These are phyloP conservation scores for Petrea volubilis DNA, from an alignment of 257 asterid species.

Conservation along the genomic window DNA sequence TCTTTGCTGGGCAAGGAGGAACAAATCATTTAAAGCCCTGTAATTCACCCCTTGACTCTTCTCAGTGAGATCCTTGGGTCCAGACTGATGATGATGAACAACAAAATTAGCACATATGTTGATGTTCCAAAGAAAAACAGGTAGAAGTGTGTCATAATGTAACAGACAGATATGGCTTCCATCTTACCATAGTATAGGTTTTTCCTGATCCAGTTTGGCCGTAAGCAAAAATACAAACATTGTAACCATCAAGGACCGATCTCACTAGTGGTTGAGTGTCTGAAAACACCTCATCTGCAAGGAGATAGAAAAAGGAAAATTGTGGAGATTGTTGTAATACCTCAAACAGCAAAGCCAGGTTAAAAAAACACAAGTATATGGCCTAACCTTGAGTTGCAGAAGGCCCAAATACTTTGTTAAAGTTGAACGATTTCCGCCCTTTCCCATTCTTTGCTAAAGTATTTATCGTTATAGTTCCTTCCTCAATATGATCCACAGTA, in stretches of 20 bases:
- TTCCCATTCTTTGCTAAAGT: slow-evolving; percentile 66
- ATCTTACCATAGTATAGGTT: slow-evolving; percentile 86
- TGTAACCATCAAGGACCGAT: slow-evolving; percentile 96
- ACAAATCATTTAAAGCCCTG: slow-evolving; percentile 85
- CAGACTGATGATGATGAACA: slow-evolving; percentile 58
- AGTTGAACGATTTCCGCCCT: slow-evolving; percentile 72
- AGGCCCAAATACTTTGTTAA: slow-evolving; percentile 94
- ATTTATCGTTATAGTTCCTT: slow-evolving; percentile 74
- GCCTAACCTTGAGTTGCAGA: slow-evolving; percentile 83
- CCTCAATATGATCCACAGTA: slow-evolving; percentile 82
- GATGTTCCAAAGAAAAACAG: slow-evolving; percentile 19
- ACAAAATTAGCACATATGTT: slow-evolving; percentile 15
- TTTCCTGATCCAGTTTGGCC: slow-evolving; percentile 99
- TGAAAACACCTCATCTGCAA: slow-evolving; percentile 83
- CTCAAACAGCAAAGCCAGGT: neutral
- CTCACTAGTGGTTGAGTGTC: slow-evolving; percentile 86
- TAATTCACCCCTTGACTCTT: slow-evolving; percentile 82
- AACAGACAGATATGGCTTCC: neutral
- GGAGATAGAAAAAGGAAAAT: slow-evolving; percentile 19
- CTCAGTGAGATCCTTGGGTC: slow-evolving; percentile 86
- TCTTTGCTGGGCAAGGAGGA: slow-evolving; percentile 81
- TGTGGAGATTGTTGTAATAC: slow-evolving; percentile 11
- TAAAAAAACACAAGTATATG: neutral
- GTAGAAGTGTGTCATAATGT: neutral
- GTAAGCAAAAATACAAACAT: slow-evolving; percentile 94